A percentile compares a stretch with the other conserved stretches of the same genome.
Evolutionary conservation across 768 basidiomycete species (phyloP).

Genomic region (Rhodotorula babjevae): DNA sequence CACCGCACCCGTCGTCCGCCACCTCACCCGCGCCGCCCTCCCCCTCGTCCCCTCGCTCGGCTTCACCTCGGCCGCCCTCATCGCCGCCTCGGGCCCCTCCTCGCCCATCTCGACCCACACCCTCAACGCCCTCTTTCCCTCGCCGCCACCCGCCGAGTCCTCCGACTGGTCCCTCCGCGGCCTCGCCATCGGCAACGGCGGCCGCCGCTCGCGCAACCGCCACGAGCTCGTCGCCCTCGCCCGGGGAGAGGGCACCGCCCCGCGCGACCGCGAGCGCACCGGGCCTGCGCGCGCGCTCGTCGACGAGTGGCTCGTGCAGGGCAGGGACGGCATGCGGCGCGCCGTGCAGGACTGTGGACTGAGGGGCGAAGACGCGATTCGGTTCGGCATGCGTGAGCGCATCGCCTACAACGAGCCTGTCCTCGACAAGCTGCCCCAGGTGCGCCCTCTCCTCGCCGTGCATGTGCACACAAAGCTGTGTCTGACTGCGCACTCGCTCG

Average conservation of each 20-base stretch:
- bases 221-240: slow-evolving; percentile 28
- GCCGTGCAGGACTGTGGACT: background rate
- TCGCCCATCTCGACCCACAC: slow-evolving; percentile 10
- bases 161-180: slow-evolving; percentile 3
- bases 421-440: slow-evolving; percentile 13
- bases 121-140: slow-evolving; percentile 31
- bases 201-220: slow-evolving; percentile 7
- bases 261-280: slow-evolving; percentile 8
- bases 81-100: slow-evolving; percentile 6
- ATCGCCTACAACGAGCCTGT: slow-evolving; percentile 22
- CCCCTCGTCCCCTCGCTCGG: slow-evolving; percentile 18
- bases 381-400: slow-evolving; percentile 12
- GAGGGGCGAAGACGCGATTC: slow-evolving; percentile 7
- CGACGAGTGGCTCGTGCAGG: slow-evolving; percentile 26
- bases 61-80: slow-evolving; percentile 17
- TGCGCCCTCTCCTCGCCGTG: background rate
- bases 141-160: slow-evolving; percentile 1
- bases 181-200: slow-evolving; percentile 25
- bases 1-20: background rate
- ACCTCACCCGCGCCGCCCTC: slow-evolving; percentile 25
- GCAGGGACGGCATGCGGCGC: slow-evolving; percentile 10
- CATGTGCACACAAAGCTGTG: too few relatives aligned
- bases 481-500: background rate
- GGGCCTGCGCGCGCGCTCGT: slow-evolving; percentile 34
- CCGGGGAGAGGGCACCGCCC: slow-evolving; percentile 1